Evolutionary conservation across 805 yeast species (phyloP), one percentile per base, ranked within the genome.

Genomic region (Kodamaea jinghongensis): DNA sequence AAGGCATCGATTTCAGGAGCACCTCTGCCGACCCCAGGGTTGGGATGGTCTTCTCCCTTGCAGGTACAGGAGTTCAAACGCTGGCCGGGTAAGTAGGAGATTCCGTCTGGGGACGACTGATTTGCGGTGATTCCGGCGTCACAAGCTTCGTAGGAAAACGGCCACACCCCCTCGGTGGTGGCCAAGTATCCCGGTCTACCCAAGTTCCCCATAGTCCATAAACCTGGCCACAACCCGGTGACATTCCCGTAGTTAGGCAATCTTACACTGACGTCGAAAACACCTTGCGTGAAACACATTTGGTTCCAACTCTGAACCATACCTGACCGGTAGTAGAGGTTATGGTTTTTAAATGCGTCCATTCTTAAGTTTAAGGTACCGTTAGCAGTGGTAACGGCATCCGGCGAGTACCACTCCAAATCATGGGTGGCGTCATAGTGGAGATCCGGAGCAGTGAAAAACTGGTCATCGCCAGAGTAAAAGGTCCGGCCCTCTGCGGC

Each of bases 121-220:
- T 90, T 90, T 11, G 96, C 86, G 2, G 97, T 89, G 48, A 89
- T 89, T 49, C 98, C 98, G 2, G 90, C 89, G 67, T 90, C 96
- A 64, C 97, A 90, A 3, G 78, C 60, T 26, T 83, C 83, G 59
- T 90, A 90, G 2, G 91, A 71, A 55, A 89, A 90, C 3, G 98
- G 97, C 98, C 98, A 90, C 17, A 86, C 83, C 44, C 97, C 97
- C 17, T 90, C 95, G 2, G 96, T 79, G 3, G 91, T 71, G 4
- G 95, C 87, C 67, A 79, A 64, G 56, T 78, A 90, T 8, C 98
- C 98, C 0, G 97, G 95, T 51, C 97, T 78, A 17, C 85, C 98
- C 48, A 90, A 70, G 55, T 90, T 90, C 32, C 97, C 97, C 79
- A 90, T 71, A 4, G 96, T 76, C 97, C 97, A 90, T 42, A 87